Evolutionary conservation across 257 asterid genomes (phyloP).

Genomic region (Dorcoceras hygrometricum): DNA sequence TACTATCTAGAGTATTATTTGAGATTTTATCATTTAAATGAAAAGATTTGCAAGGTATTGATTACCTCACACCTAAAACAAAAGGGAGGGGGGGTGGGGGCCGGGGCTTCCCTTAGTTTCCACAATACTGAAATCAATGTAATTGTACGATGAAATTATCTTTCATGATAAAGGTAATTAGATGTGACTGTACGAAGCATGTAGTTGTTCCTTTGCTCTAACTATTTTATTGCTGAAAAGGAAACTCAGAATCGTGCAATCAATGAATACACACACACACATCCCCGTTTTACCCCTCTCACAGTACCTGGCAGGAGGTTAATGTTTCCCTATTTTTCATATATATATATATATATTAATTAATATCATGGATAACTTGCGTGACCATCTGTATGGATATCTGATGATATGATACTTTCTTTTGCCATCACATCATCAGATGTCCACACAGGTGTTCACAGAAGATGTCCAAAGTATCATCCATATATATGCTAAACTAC

Average conservation of each 20-base stretch:
- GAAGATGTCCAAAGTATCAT: too few species aligned
- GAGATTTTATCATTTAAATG: too few species aligned
- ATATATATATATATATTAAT: too few species aligned
- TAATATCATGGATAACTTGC: too few species aligned
- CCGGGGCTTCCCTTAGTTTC: not conserved
- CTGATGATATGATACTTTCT: too few species aligned
- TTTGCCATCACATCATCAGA: too few species aligned
- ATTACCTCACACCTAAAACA: not conserved
- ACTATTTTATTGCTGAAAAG: not conserved
- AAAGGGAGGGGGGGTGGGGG: not conserved
- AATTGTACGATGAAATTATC: not conserved
- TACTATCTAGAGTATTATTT: too few species aligned
- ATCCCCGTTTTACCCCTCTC: not conserved
- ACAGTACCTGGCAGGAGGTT: not conserved
- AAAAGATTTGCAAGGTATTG: not conserved
- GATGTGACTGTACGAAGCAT: constrained; percentile 2
- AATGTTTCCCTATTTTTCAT: not conserved
- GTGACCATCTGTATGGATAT: too few species aligned
- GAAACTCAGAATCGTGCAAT: not conserved
- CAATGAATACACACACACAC: not conserved
- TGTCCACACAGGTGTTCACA: too few species aligned
- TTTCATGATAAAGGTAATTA: not conserved
- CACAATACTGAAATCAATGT: not conserved
- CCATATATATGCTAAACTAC: too few species aligned
- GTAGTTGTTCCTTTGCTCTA: not conserved